Percentiles rank a stretch among this genome's conserved stretches.
Conservation (phyloP, 2,329 filamentous ascomycete genomes). For the Aphanocladium album region DNA sequence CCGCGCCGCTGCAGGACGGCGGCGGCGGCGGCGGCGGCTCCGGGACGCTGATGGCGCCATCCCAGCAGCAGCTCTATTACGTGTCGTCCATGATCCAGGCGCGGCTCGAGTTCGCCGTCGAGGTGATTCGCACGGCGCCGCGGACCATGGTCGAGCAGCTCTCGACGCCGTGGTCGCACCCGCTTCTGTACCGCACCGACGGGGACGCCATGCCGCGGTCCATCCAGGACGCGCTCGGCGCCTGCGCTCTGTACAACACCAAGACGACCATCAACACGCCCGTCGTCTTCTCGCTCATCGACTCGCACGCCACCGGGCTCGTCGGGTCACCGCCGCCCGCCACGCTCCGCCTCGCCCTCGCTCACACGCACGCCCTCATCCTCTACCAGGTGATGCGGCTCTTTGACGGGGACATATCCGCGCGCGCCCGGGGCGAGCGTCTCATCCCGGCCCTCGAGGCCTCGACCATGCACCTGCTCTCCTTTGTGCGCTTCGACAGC, state of each 20-base stretch:
- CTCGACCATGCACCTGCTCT: conserved; percentile 28
- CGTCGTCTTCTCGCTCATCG: conserved; percentile 45
- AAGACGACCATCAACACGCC: conserved; percentile 43
- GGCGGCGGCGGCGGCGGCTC: not conserved
- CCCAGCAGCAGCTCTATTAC: conserved; percentile 19
- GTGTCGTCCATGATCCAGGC: conserved; percentile 22
- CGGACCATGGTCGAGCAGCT: conserved; percentile 43
- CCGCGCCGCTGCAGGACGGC: no score
- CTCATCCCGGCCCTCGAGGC: conserved; percentile 29
- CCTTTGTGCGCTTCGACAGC: conserved; percentile 28
- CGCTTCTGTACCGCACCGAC: conserved; percentile 41
- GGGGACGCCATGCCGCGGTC: conserved; percentile 44
- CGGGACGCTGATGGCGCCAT: conserved; percentile 15
- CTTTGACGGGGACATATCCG: conserved; percentile 45
- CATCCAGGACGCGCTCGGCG: conserved; percentile 49
- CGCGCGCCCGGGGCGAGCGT: conserved; percentile 33
- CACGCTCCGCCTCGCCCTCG: conserved; percentile 27
- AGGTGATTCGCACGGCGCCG: conserved; percentile 46
- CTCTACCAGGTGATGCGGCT: conserved; percentile 46
- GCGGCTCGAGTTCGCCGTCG: conserved; percentile 40
- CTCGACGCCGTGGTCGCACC: conserved; percentile 50
- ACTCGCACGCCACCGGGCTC: conserved; percentile 39
- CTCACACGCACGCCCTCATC: conserved; percentile 43
- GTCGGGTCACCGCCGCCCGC: conserved; percentile 29
- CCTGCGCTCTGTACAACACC: conserved; percentile 48